phyloP scores from a whole-genome alignment of 208 protist species.

The Phytomonas francai region DNA sequence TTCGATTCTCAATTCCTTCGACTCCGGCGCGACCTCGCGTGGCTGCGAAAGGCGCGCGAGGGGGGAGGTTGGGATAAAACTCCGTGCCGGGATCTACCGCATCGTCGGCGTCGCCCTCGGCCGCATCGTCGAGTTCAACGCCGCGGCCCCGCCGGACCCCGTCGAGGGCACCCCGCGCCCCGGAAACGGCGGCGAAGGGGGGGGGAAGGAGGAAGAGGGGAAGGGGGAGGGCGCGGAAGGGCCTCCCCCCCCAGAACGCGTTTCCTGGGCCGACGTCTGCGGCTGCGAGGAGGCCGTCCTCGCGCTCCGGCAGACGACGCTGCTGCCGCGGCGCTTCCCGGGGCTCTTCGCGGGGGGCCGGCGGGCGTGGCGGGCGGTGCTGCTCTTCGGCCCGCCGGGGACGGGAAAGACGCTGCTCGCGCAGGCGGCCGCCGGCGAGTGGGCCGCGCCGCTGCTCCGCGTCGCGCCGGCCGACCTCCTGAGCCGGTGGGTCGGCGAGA shows the following conservation, averaged over 20 bases:
- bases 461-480: conserved; percentile 94
- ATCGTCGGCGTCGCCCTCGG: too few species aligned
- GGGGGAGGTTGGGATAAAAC: too few species aligned
- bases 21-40: background rate
- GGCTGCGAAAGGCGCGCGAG: too few species aligned
- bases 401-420: conserved; percentile 98
- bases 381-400: conserved; percentile 97
- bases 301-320: conserved; percentile 95
- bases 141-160: too few species aligned
- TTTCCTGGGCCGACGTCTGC: conserved; percentile 66
- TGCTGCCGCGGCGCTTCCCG: conserved; percentile 95
- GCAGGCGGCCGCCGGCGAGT: conserved; percentile 93
- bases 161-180: too few species aligned
- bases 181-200: too few species aligned
- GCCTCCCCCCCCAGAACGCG: too few species aligned
- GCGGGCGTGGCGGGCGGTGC: conserved; percentile 93
- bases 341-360: conserved; percentile 93
- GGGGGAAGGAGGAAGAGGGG: too few species aligned
- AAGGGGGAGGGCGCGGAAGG: too few species aligned
- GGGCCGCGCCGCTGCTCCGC: conserved; percentile 90
- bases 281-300: conserved; percentile 94
- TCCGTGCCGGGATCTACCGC: too few species aligned
- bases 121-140: too few species aligned
- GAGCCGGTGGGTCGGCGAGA: conserved; percentile 97
- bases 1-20: conserved; percentile 26